Percentiles rank a stretch among this genome's conserved stretches.
Conservation (phyloP, 495 filamentous ascomycete genomes). For the Cairneyella variabilis region DNA sequence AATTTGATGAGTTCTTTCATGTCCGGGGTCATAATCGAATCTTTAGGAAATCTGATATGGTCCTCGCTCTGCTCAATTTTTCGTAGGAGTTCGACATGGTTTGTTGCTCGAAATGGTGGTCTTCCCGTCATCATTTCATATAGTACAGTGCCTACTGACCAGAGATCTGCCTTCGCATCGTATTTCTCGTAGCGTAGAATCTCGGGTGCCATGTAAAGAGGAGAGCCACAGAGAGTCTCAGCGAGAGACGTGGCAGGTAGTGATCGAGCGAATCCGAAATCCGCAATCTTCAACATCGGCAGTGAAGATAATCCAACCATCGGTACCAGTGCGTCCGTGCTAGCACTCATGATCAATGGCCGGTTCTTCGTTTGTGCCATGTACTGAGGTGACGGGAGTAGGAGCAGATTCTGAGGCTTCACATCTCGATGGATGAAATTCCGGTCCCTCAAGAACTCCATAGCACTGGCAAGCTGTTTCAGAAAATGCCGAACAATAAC, state of each 20-base stretch:
- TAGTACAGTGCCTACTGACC: constrained; percentile 93
- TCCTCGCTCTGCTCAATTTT: constrained; percentile 87
- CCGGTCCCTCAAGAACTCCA: constrained; percentile 78
- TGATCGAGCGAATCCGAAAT: constrained; percentile 94
- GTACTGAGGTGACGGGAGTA: constrained; percentile 77
- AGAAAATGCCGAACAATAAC: constrained; percentile 92
- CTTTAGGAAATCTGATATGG: constrained; percentile 74
- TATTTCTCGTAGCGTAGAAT: constrained; percentile 97
- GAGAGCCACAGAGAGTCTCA: constrained; percentile 96
- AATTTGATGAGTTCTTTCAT: constrained; percentile 78
- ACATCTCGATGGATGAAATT: constrained; percentile 95
- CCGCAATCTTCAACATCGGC: constrained; percentile 94
- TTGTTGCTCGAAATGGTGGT: constrained; percentile 86
- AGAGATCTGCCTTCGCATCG: constrained; percentile 93
- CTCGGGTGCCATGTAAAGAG: constrained; percentile 97
- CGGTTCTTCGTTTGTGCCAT: constrained; percentile 31
- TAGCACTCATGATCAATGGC: constrained; percentile 54
- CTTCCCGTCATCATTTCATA: constrained; percentile 92
- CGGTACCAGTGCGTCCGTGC: constrained; percentile 72
- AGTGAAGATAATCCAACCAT: constrained; percentile 78
- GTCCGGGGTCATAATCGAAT: constrained; percentile 63
- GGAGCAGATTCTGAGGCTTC: constrained; percentile 92
- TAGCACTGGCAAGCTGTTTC: constrained; percentile 89
- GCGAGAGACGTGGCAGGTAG: constrained; percentile 85
- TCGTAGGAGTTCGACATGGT: constrained; percentile 89